phyloP scores from a whole-genome alignment of 164 flowering plant genomes.

The Magnolia officinalis region DNA sequence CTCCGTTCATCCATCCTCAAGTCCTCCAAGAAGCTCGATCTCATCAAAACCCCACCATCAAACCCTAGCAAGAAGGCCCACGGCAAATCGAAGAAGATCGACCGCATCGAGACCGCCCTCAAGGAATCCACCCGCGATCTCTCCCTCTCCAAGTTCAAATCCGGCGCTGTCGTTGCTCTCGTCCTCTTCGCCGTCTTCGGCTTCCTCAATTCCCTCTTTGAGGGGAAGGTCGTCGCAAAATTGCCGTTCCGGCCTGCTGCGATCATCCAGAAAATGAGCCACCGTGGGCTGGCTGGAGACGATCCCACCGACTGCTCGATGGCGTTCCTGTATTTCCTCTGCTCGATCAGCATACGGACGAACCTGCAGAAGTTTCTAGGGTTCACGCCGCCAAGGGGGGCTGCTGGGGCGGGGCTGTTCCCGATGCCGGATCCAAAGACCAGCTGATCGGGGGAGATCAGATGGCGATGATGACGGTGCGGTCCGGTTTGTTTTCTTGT shows the following conservation, averaged over 20 bases:
- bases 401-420: slow-evolving; percentile 71
- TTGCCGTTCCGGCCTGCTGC: slow-evolving; percentile 68
- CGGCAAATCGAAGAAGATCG: slow-evolving; percentile 75
- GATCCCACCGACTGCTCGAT: slow-evolving; percentile 95
- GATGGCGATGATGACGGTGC: neutral
- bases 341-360: slow-evolving; percentile 91
- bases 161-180: slow-evolving; percentile 92
- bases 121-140: slow-evolving; percentile 90
- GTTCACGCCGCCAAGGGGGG: slow-evolving; percentile 88
- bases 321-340: slow-evolving; percentile 89
- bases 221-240: slow-evolving; percentile 86
- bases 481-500: neutral
- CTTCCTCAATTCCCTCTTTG: slow-evolving; percentile 74
- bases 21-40: slow-evolving; percentile 87
- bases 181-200: slow-evolving; percentile 89
- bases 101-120: slow-evolving; percentile 81
- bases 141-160: slow-evolving; percentile 91
- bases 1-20: slow-evolving; percentile 92
- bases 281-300: slow-evolving; percentile 66
- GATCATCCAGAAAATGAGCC: slow-evolving; percentile 92
- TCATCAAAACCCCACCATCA: slow-evolving; percentile 54
- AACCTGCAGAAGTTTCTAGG: slow-evolving; percentile 98
- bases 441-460: slow-evolving; percentile 26
- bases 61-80: slow-evolving; percentile 33
- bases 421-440: slow-evolving; percentile 95